These are phyloP conservation scores for Plasmopara viticola DNA, from an alignment of 352 stramenopile species.

Conservation along the genomic window DNA sequence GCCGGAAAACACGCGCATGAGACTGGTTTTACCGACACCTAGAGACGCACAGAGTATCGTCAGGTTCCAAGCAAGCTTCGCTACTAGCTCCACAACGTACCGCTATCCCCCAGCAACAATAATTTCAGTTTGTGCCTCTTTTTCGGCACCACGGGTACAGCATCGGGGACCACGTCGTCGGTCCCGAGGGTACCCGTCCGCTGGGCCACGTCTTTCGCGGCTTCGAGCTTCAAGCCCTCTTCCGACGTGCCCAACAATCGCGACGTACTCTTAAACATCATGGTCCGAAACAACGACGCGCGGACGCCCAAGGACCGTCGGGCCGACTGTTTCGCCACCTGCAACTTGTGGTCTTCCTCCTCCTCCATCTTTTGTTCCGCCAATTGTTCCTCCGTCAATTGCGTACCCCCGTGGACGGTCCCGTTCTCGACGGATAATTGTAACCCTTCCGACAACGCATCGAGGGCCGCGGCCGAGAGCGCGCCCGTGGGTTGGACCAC, in stretches of 20 bases:
- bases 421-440: constrained; percentile 67
- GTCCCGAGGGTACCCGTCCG: constrained; percentile 6
- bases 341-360: constrained; percentile 79
- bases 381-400: constrained; percentile 69
- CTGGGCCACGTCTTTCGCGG: constrained; percentile 3
- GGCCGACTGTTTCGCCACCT: constrained; percentile 63
- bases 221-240: constrained; percentile 14
- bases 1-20: constrained; percentile 91
- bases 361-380: constrained; percentile 87
- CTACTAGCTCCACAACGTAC: constrained; percentile 15
- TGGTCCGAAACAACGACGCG: constrained; percentile 71
- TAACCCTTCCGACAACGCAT: constrained; percentile 68
- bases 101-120: constrained; percentile 86
- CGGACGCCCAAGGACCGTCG: constrained; percentile 52
- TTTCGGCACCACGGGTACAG: constrained; percentile 35
- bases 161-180: constrained; percentile 13
- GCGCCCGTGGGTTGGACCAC: constrained; percentile 67
- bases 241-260: constrained; percentile 24
- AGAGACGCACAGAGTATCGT: constrained; percentile 1
- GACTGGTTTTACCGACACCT: constrained; percentile 89
- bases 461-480: constrained; percentile 67
- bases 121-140: constrained; percentile 88
- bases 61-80: constrained; percentile 2
- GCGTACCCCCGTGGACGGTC: constrained; percentile 17
- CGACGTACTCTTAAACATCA: constrained; percentile 61